These are phyloP conservation scores for Cryptococcus deneoformans DNA, from an alignment of 1,284 basidiomycete genomes.

Conservation along the genomic window DNA sequence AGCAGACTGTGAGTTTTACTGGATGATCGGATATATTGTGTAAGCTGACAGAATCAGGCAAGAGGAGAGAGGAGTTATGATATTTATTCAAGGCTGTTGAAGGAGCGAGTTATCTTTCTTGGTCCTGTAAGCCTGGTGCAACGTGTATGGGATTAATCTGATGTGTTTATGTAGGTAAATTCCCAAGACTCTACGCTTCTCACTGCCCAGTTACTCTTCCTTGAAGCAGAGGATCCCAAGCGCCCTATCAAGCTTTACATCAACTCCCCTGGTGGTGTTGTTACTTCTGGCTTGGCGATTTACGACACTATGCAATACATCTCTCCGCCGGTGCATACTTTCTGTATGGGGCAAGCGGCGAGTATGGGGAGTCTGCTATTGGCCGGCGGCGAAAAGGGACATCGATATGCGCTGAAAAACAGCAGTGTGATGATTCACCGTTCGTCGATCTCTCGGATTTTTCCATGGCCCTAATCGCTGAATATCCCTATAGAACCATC, in stretches of 20 bases:
- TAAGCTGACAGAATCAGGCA: conserved; percentile 56
- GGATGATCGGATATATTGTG: neutral
- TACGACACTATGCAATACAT: conserved; percentile 91
- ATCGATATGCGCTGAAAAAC: conserved; percentile 83
- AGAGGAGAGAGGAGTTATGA: conserved; percentile 91
- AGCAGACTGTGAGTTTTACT: conserved; percentile 69
- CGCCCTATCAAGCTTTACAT: conserved; percentile 93
- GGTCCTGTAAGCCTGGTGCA: conserved; percentile 63
- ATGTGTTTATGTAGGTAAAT: conserved; percentile 2
- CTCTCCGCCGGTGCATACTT: conserved; percentile 88
- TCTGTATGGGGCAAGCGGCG: conserved; percentile 87
- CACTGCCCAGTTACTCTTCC: conserved; percentile 85
- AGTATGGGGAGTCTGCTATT: conserved; percentile 90
- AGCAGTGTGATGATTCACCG: conserved; percentile 96
- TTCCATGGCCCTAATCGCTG: neutral
- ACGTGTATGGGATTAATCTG: neutral
- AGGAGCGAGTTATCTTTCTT: conserved; percentile 90
- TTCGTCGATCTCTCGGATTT: neutral
- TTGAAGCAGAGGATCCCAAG: conserved; percentile 87
- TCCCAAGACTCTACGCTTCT: conserved; percentile 61
- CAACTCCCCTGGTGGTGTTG: conserved; percentile 90
- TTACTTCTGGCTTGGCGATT: conserved; percentile 88
- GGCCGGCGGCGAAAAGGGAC: conserved; percentile 78
- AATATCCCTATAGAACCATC: conserved; percentile 67
- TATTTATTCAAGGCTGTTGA: conserved; percentile 84